These are phyloP conservation scores for Penicillium sp. DNA, from an alignment of 2,329 filamentous ascomycete genomes.

Conservation along the genomic window DNA sequence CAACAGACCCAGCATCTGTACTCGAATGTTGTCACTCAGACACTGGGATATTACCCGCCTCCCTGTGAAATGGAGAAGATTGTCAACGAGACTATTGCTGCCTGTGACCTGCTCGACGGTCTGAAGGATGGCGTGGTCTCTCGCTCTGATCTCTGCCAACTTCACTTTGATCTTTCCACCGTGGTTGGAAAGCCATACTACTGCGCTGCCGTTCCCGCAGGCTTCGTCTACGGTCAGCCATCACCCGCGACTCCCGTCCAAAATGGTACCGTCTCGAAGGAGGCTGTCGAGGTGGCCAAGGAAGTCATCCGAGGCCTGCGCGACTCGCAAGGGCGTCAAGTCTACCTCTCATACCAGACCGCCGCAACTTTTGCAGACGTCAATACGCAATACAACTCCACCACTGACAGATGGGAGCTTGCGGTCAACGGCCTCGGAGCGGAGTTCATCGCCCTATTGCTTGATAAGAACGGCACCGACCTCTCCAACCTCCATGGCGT, in stretches of 20 bases:
- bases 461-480: constrained; percentile 39
- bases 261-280: constrained; percentile 19
- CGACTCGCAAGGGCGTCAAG: constrained; percentile 18
- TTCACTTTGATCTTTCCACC: constrained; percentile 48
- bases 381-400: constrained; percentile 17
- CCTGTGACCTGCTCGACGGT: constrained; percentile 59
- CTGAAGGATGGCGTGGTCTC: constrained; percentile 56
- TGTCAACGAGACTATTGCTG: constrained; percentile 55
- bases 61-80: constrained; percentile 55
- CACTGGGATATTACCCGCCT: constrained; percentile 45
- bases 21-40: constrained; percentile 43
- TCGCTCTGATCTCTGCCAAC: constrained; percentile 51
- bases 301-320: constrained; percentile 17
- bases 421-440: constrained; percentile 19
- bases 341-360: constrained; percentile 23
- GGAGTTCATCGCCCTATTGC: constrained; percentile 15
- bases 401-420: constrained; percentile 20
- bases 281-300: constrained; percentile 21
- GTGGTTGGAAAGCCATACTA: constrained; percentile 51
- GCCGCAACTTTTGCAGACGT: constrained; percentile 18
- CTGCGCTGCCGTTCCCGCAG: constrained; percentile 39
- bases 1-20: constrained; percentile 48
- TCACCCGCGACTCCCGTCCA: constrained; percentile 15
- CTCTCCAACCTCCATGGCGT: constrained; percentile 50
- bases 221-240: constrained; percentile 6